A percentile compares a stretch with the other conserved stretches of the same genome.
Conservation (phyloP, 805 yeast species). For the Debaryomyces tyrocola region DNA sequence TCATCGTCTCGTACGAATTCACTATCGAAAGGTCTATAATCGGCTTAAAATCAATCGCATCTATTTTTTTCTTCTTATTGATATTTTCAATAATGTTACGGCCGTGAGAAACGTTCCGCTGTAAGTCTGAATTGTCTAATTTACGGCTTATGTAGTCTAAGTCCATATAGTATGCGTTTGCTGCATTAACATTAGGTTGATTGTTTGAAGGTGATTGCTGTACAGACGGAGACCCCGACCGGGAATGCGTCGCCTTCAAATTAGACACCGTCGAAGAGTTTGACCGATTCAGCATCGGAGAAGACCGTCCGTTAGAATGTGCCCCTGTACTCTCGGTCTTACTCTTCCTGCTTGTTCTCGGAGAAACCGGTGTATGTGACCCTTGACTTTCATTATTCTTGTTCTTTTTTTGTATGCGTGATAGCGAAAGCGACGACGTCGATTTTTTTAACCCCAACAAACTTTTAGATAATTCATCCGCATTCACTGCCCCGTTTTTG, state of each 20-base stretch:
- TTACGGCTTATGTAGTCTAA: neutral
- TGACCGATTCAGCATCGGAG: neutral
- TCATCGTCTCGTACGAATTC: slow-evolving; percentile 25
- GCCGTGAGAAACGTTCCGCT: neutral
- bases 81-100: neutral
- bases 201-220: neutral
- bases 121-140: neutral
- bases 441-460: neutral
- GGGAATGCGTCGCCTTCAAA: too few species aligned
- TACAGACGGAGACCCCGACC: neutral
- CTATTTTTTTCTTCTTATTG: neutral
- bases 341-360: neutral
- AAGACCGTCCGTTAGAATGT: neutral
- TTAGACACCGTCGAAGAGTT: neutral
- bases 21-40: slow-evolving; percentile 21
- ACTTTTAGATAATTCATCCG: slow-evolving; percentile 4
- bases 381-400: neutral
- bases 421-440: neutral
- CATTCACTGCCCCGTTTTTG: neutral
- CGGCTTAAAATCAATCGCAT: slow-evolving; percentile 13
- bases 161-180: neutral
- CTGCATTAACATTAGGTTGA: neutral
- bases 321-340: neutral
- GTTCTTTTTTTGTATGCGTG: neutral
- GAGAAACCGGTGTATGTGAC: neutral